These are phyloP conservation scores for Hemileccinum rubropunctum DNA, from an alignment of 768 basidiomycete genomes.

Conservation along the genomic window DNA sequence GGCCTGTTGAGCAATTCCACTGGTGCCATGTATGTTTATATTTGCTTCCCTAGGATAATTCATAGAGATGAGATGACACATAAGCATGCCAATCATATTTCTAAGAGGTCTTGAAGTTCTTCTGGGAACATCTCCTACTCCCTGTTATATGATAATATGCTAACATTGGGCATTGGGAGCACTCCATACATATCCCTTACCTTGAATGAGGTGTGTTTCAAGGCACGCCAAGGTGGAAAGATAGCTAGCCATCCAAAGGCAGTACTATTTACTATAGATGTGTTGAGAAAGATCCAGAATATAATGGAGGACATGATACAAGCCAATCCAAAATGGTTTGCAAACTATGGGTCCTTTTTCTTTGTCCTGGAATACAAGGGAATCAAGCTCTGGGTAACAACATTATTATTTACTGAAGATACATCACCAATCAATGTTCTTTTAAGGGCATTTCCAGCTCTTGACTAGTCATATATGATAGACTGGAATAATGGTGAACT, in stretches of 20 bases:
- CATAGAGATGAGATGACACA: no score
- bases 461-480: conserved; percentile 8
- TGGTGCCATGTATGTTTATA: no score
- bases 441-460: background rate
- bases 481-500: conserved; percentile 5
- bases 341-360: conserved; percentile 8
- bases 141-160: conserved; percentile 1
- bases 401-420: background rate
- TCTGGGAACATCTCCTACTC: conserved; percentile 6
- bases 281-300: no score
- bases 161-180: background rate
- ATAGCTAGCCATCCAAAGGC: no score
- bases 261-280: no score
- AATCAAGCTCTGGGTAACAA: conserved; percentile 12
- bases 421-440: background rate
- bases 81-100: conserved; percentile 1
- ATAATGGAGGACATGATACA: no score
- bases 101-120: conserved; percentile 1
- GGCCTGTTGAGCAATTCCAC: no score
- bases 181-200: no score
- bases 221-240: conserved; percentile 3
- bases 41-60: no score
- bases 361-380: no score
- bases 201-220: conserved; percentile 9
- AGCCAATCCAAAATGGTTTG: no score